A percentile compares a stretch with the other conserved stretches of the same genome.
Conservation (phyloP, 2,329 filamentous ascomycete genomes). For the Ophioceras dolichostomum region DNA sequence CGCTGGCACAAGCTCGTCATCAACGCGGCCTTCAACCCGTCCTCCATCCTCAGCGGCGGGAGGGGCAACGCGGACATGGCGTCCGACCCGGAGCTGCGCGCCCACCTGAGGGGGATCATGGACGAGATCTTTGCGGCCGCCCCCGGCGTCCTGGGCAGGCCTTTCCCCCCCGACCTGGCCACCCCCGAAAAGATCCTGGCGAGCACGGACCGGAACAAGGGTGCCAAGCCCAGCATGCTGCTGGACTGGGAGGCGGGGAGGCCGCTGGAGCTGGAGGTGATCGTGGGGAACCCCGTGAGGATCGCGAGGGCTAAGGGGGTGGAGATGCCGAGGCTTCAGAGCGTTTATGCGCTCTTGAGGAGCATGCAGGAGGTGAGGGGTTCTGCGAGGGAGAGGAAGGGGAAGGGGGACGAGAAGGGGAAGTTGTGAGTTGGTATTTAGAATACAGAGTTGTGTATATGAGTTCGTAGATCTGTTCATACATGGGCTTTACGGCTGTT, state of each 20-base stretch:
- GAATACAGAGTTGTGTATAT: too few species aligned
- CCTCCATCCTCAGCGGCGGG: conserved; percentile 53
- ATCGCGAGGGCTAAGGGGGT: conserved; percentile 50
- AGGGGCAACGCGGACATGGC: conserved; percentile 54
- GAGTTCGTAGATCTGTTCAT: too few species aligned
- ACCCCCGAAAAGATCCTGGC: conserved; percentile 48
- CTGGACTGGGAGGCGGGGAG: conserved; percentile 56
- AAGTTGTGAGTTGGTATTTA: conserved; percentile 27
- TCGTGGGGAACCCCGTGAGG: conserved; percentile 57
- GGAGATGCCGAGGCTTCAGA: conserved; percentile 55
- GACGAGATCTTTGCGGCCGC: conserved; percentile 54
- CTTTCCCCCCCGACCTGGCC: conserved; percentile 47
- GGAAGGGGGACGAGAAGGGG: conserved; percentile 17
- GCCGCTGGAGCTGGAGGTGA: conserved; percentile 60
- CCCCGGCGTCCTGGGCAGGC: conserved; percentile 47
- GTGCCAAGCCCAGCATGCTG: conserved; percentile 55
- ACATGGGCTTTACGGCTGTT: too few species aligned
- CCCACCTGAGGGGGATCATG: conserved; percentile 55
- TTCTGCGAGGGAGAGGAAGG: conserved; percentile 26
- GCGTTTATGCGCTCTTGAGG: conserved; percentile 51
- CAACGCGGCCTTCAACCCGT: conserved; percentile 65
- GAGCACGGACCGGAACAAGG: conserved; percentile 52
- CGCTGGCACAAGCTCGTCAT: conserved; percentile 70
- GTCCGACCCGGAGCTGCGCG: conserved; percentile 46
- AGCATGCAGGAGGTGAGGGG: conserved; percentile 46